Conservation (phyloP, 805 yeast species). For the Ogataea naganishii region DNA sequence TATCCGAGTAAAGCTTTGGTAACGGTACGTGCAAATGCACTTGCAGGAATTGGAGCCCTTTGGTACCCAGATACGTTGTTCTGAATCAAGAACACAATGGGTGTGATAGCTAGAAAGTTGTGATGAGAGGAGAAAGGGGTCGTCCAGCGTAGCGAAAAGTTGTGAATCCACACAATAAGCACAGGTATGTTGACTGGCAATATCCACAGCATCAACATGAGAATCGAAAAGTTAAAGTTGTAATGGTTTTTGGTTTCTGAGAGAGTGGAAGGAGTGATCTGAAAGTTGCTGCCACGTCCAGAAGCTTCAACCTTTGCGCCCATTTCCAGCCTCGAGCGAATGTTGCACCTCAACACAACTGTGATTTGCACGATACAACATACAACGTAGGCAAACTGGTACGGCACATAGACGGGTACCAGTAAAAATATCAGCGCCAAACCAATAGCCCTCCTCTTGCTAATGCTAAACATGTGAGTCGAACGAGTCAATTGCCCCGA, state of each 20-base stretch:
- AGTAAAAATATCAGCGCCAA: constrained; percentile 29
- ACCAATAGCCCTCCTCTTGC: constrained; percentile 23
- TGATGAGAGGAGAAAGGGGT: constrained; percentile 86
- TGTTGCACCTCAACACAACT: constrained; percentile 34
- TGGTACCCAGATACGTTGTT: constrained; percentile 40
- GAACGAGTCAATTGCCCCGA: too few relatives aligned
- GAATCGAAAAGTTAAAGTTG: constrained; percentile 55
- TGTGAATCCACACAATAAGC: constrained; percentile 72
- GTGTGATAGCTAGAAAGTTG: constrained; percentile 67
- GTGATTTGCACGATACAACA: constrained; percentile 49
- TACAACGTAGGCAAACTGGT: constrained; percentile 66
- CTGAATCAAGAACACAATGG: constrained; percentile 56
- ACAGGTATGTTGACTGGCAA: constrained; percentile 75
- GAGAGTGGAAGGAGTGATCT: constrained; percentile 3
- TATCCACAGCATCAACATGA: constrained; percentile 67
- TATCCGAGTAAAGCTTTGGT: constrained; percentile 36
- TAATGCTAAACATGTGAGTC: too few relatives aligned
- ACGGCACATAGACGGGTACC: constrained; percentile 64
- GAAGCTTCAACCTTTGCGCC: background rate
- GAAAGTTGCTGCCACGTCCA: background rate
- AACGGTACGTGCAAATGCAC: constrained; percentile 18
- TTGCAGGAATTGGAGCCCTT: constrained; percentile 31
- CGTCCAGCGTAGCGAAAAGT: constrained; percentile 67
- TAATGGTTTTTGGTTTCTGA: constrained; percentile 30
- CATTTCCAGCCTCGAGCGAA: background rate